Conservation (phyloP, 2,329 filamentous ascomycete genomes). For the Fusarium sambucinum region DNA sequence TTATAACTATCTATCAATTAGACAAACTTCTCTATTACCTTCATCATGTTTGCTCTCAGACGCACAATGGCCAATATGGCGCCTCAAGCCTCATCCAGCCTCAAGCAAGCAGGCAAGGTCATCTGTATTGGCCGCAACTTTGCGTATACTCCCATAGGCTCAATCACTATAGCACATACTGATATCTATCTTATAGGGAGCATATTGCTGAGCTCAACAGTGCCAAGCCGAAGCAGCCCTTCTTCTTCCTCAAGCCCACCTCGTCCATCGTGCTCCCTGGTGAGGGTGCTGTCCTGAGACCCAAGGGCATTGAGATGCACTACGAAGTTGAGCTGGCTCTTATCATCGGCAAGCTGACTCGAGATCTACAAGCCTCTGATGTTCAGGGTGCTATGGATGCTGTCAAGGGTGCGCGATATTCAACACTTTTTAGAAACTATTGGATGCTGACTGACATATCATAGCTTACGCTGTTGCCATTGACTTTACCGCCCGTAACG, state of each 20-base stretch:
- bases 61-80: constrained; percentile 56
- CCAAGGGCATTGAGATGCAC: constrained; percentile 86
- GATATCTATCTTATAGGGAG: constrained; percentile 67
- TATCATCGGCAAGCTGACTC: constrained; percentile 84
- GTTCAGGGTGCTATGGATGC: constrained; percentile 81
- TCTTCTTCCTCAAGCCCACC: constrained; percentile 98
- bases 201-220: constrained; percentile 95
- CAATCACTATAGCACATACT: constrained; percentile 14
- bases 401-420: constrained; percentile 73
- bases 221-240: constrained; percentile 89
- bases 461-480: constrained; percentile 89
- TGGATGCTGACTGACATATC: constrained; percentile 25
- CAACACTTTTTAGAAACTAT: background rate
- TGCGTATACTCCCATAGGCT: constrained; percentile 70
- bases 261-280: constrained; percentile 85
- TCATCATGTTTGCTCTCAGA: constrained; percentile 54
- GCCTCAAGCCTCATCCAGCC: constrained; percentile 56
- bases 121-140: constrained; percentile 98
- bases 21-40: background rate
- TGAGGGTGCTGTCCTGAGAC: constrained; percentile 83
- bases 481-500: constrained; percentile 96
- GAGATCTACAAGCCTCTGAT: constrained; percentile 81
- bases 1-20: background rate
- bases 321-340: constrained; percentile 96
- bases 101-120: constrained; percentile 75